Evolutionary conservation across 2,329 filamentous ascomycete species (phyloP), one percentile per base, ranked within the genome.

Genomic region (Akanthomyces dipterigenus): DNA sequence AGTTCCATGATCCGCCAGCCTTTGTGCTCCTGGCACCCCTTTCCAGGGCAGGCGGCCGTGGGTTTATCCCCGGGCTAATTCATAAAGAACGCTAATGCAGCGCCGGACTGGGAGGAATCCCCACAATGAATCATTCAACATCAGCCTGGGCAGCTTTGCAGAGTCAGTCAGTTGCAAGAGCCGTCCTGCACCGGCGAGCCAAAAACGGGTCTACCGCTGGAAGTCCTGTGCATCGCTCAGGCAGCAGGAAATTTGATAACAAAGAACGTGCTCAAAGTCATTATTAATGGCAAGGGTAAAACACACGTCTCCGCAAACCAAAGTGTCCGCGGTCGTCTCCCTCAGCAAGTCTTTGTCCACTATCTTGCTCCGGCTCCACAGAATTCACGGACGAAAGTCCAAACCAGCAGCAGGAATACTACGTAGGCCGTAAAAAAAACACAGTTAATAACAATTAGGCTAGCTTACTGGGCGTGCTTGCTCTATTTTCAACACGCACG

Each of bases 61-160:
- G 48, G 16, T 22, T 54, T 54, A 54, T 54, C 50, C 50, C 50
- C 50, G 50, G 49, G 9, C 34, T 24, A 40, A 34, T 9, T 34
- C 31, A 34, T 9, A 9, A 34, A 22, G 11, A 31, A 14, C 36
- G 40, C 53, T 18, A 45, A 18, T 14, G 40, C 20, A 20, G 22
- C 36, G 28, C 28, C 54, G 12, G 18, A 46, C 40, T 55, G 38
- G 20, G n/a, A 31, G n/a, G 9, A 9, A 24, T 45, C 46, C 8
- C 56, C 56, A 60, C 56, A 60, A 60, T 60, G 56, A 60, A 60
- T 60, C 56, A 60, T 60, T 60, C 56, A 50, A 28, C 46, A 24
- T 51, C 48, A 45, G 24, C n/a, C n/a, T 26, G 18, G n/a, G 55
- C 24, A 7, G 36, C n/a, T 11, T 6, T 43, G 7, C 46, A 53